These are phyloP conservation scores for Phoma sp. DNA, from an alignment of 2,329 filamentous ascomycete species.

Conservation along the genomic window DNA sequence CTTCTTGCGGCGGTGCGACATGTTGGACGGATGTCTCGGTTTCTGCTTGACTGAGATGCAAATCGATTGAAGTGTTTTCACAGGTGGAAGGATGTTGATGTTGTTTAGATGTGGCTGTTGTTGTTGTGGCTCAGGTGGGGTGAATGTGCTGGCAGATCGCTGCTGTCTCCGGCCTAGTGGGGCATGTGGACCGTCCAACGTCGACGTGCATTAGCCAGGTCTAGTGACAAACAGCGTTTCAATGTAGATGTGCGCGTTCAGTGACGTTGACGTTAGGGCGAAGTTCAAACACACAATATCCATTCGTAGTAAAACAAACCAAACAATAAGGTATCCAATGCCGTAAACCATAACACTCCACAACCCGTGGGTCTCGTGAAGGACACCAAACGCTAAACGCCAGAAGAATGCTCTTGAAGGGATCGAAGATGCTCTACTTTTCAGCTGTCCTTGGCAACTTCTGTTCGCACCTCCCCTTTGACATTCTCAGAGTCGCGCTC, in stretches of 20 bases:
- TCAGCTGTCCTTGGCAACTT: constrained; percentile 33
- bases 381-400: constrained; percentile 21
- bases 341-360: constrained; percentile 26
- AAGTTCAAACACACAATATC: no score
- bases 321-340: constrained; percentile 25
- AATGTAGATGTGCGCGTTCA: not conserved
- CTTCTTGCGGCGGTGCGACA: constrained; percentile 42
- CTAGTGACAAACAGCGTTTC: not conserved
- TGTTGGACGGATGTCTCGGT: no score
- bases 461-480: constrained; percentile 39
- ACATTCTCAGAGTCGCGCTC: constrained; percentile 40
- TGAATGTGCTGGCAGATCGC: constrained; percentile 28
- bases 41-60: no score
- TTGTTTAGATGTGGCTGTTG: constrained; percentile 3
- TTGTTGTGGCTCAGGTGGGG: constrained; percentile 27
- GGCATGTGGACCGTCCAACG: constrained; percentile 1
- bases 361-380: constrained; percentile 10
- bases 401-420: constrained; percentile 10
- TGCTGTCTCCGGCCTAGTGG: constrained; percentile 20
- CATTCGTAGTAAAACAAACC: not conserved
- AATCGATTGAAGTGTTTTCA: not conserved
- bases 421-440: not conserved
- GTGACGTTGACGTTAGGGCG: not conserved
- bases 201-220: constrained; percentile 5
- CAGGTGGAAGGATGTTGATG: not conserved